Base-by-base conservation (phyloP, 441 rosid genomes). In the Pelargonium citronellum region DNA sequence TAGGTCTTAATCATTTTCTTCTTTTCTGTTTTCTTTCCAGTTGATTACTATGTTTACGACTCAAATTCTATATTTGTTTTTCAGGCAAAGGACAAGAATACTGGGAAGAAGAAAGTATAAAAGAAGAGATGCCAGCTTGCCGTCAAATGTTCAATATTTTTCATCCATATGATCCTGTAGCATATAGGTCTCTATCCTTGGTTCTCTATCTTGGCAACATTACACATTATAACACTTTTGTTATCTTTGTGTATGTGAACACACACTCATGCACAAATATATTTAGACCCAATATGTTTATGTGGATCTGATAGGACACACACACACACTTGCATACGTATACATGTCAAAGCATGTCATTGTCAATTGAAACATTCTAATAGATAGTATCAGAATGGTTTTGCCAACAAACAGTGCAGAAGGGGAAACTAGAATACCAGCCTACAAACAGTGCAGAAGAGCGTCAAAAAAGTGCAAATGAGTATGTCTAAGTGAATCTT, bases 101-200 rank as follows among this genome's bases (percentile, higher is more conserved):
- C 79, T 89, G 98, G 99, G 87, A 55, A 55, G 97, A 87, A 81
- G 96, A 87, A 76, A 89, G 84, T 78, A 84, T 81, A 71, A 80
- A 1, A 41, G 99, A 95, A 87, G 98, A 92, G 89, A 87, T 90
- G 85, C 98, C 98, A 68, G 91, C 95, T 71, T 95, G 99, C 78
- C 85, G 82, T 72, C 98, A 86, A 83, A 92, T 95, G 98, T 84
- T 95, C 88, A 95, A 92, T 82, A 92, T 95, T 72, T 95, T 95
- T 81, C 98, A 95, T 79, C 99, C 99, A 27, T 95, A 74, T 78
- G 99, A 95, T 81, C 99, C 98, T 64, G 99, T 95, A 76, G 99
- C 99, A 69, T 95, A 95, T 80, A 90, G 99, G 99, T 55, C 61
- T 95, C 66, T 73, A 82, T 69, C 67, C 61, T 67, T 41, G 41